Evolutionary conservation across 495 filamentous ascomycete species (phyloP).

Genomic region (Sabuloglossum arenarium): DNA sequence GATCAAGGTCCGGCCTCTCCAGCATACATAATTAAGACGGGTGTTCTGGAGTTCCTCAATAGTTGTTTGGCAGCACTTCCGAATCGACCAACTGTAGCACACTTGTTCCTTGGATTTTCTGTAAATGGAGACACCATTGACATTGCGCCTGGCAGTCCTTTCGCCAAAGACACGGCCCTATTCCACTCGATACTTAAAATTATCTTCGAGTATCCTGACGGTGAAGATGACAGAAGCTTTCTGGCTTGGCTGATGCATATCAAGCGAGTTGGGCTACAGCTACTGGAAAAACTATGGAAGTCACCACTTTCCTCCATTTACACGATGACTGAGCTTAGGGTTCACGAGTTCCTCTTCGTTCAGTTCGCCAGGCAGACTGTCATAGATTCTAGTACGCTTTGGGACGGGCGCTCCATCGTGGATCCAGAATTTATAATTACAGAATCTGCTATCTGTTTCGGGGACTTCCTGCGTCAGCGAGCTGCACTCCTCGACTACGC

Average conservation of each 20-base stretch:
- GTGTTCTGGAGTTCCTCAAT: constrained; percentile 64
- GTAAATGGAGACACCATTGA: constrained; percentile 45
- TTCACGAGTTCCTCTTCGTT: constrained; percentile 49
- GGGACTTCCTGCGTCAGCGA: constrained; percentile 54
- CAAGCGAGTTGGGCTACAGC: constrained; percentile 52
- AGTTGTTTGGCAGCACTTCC: constrained; percentile 49
- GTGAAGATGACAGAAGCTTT: constrained; percentile 28
- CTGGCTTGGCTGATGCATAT: constrained; percentile 50
- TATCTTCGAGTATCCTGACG: constrained; percentile 39
- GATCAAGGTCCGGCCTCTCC: constrained; percentile 38
- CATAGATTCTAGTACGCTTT: constrained; percentile 38
- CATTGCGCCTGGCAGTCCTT: constrained; percentile 38
- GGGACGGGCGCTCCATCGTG: constrained; percentile 38
- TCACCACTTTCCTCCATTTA: constrained; percentile 58
- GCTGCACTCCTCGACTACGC: constrained; percentile 63
- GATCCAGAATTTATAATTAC: constrained; percentile 42
- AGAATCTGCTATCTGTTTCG: constrained; percentile 38
- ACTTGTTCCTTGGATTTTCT: constrained; percentile 73
- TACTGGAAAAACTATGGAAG: constrained; percentile 63
- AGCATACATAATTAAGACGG: constrained; percentile 53
- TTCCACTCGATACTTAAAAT: constrained; percentile 61
- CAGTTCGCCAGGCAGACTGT: constrained; percentile 43
- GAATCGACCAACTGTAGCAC: constrained; percentile 61
- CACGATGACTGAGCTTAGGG: constrained; percentile 56
- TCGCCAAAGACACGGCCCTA: constrained; percentile 46